Evolutionary conservation across 139 green algal species (phyloP).

Genomic region (Picochlorum sp.): DNA sequence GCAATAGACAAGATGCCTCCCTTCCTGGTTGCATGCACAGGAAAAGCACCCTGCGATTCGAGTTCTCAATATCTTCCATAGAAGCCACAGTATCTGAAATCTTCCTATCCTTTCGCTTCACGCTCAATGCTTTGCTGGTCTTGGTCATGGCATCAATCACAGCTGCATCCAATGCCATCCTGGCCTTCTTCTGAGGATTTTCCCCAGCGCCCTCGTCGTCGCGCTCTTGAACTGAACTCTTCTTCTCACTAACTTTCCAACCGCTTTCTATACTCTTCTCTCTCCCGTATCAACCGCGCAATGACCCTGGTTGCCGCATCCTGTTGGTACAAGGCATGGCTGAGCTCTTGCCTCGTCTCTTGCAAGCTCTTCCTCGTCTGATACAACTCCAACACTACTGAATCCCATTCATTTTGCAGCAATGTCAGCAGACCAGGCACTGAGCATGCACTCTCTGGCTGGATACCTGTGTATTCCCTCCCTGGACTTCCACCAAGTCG

Average conservation of each 20-base stretch:
- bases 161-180: conserved; percentile 25
- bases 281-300: conserved; percentile 45
- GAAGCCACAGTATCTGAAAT: conserved; percentile 47
- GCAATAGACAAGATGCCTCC: conserved; percentile 72
- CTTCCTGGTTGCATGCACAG: conserved; percentile 83
- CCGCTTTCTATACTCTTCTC: conserved; percentile 43
- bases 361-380: conserved; percentile 65
- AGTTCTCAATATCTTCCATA: conserved; percentile 54
- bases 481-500: conserved; percentile 76
- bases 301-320: conserved; percentile 90
- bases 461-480: conserved; percentile 66
- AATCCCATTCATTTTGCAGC: conserved; percentile 97
- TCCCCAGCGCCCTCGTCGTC: neutral
- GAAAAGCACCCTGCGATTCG: conserved; percentile 43
- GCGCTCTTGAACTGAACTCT: neutral
- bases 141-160: conserved; percentile 33
- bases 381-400: conserved; percentile 83
- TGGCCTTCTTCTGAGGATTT: conserved; percentile 8
- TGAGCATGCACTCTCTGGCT: conserved; percentile 60
- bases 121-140: conserved; percentile 41
- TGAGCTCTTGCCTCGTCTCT: conserved; percentile 76
- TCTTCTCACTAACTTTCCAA: conserved; percentile 18
- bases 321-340: conserved; percentile 90
- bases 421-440: conserved; percentile 85
- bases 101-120: conserved; percentile 76